These are phyloP conservation scores for Harringtonia lauricola DNA, from an alignment of 2,329 filamentous ascomycete species.

Conservation along the genomic window DNA sequence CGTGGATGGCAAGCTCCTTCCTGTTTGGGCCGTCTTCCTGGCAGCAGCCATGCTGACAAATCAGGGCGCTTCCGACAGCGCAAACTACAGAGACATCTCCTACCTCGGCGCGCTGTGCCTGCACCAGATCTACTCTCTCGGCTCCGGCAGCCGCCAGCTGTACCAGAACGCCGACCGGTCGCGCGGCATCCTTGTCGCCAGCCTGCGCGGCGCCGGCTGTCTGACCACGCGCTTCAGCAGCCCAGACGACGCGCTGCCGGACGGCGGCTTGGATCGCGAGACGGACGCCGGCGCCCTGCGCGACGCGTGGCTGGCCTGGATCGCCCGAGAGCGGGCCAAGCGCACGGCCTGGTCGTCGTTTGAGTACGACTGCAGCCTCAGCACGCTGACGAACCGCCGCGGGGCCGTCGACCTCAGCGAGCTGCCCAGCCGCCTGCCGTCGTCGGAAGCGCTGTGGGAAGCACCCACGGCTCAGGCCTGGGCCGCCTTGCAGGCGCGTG, in stretches of 20 bases:
- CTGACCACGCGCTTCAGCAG: conserved; percentile 11
- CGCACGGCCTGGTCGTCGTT: conserved; percentile 20
- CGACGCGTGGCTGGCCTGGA: conserved; percentile 16
- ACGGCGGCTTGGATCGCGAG: neutral
- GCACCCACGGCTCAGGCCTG: conserved; percentile 18
- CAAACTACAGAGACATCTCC: conserved; percentile 15
- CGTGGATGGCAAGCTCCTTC: conserved; percentile 12
- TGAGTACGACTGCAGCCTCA: conserved; percentile 22
- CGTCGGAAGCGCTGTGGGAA: conserved; percentile 18
- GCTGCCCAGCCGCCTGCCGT: conserved; percentile 17
- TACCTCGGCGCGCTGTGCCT: conserved; percentile 19
- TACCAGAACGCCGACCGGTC: conserved; percentile 19
- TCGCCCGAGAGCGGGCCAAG: conserved; percentile 13
- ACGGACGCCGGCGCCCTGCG: neutral
- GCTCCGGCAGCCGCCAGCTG: conserved; percentile 19
- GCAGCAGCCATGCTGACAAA: no score
- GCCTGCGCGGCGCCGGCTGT: conserved; percentile 17
- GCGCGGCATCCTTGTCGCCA: conserved; percentile 17
- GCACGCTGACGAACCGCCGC: conserved; percentile 18
- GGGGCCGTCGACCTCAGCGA: conserved; percentile 19
- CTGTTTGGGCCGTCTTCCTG: no score
- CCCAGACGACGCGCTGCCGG: neutral
- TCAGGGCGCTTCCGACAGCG: conserved; percentile 12
- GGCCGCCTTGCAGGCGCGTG: conserved; percentile 13
- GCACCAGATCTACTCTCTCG: conserved; percentile 21